Conservation (phyloP, 495 filamentous ascomycete genomes). For the Penicillium bovifimosum region DNA sequence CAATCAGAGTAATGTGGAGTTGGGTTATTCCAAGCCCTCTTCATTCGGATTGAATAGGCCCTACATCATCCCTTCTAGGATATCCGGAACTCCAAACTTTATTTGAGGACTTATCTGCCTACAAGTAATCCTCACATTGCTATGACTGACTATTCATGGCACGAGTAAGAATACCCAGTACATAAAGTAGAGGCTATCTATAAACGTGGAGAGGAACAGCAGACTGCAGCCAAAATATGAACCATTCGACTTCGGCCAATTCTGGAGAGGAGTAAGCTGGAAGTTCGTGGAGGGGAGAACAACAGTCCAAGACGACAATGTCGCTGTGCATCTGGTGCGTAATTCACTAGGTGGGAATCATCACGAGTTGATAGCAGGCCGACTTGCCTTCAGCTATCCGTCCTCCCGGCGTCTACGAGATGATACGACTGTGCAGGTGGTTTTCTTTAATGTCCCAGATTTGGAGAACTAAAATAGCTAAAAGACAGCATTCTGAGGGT, state of each 20-base stretch:
- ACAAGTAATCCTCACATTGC: no score
- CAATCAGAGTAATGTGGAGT: no score
- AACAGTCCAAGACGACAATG: conserved; percentile 54
- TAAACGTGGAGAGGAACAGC: conserved; percentile 11
- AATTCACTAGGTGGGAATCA: conserved; percentile 59
- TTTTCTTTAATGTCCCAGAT: conserved; percentile 45
- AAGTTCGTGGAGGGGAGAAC: conserved; percentile 36
- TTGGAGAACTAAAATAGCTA: not conserved
- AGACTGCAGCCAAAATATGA: conserved; percentile 17
- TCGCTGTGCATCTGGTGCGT: conserved; percentile 54
- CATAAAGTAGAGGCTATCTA: no score
- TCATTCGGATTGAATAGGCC: no score
- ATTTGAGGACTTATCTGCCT: no score
- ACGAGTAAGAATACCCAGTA: no score
- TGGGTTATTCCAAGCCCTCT: no score
- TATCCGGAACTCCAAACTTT: no score
- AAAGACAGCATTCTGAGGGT: no score
- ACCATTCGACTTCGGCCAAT: conserved; percentile 26
- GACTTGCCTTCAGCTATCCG: conserved; percentile 45
- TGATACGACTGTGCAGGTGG: conserved; percentile 59
- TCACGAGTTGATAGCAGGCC: conserved; percentile 49
- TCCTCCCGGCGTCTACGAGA: conserved; percentile 47
- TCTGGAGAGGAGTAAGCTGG: conserved; percentile 13
- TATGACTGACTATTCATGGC: no score
- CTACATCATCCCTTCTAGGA: no score